Evolutionary conservation across 352 stramenopile genomes (phyloP), one percentile per base, ranked within the genome.

Genomic region (Globisporangium orthogonon): DNA sequence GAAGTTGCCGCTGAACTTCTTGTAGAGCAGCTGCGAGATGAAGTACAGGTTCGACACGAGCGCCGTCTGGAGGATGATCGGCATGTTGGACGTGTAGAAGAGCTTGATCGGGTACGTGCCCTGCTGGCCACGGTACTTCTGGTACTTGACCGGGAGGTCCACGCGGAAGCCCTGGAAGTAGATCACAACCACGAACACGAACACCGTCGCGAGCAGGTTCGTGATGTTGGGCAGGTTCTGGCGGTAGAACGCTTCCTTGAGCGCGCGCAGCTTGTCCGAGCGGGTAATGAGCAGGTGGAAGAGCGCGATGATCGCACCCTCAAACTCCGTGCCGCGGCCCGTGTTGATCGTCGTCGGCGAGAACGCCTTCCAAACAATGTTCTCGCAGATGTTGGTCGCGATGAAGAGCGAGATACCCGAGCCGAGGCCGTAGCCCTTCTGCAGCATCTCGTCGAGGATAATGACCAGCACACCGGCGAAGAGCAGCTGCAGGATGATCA

Each of bases 81-180:
- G 97, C 96, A 99, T 99, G 92, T 99, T 99, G 62, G 94, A 99
- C 51, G 97, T 99, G 92, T 99, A 99, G 74, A 99, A 99, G 4
- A 99, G 85, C 87, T 99, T 99, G 91, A 99, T 99, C 61, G 97
- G 97, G 88, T 99, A 99, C 62, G 94, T 98, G 69, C 96, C 96
- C 81, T 98, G 92, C 76, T 99, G 96, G 65, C 97, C 97, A 62
- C 97, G 94, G 74, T 98, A 98, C 76, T 98, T 98, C 72, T 98
- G 94, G 86, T 98, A 98, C 91, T 99, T 99, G 74, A 99, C 81
- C 11, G 83, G 83, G 52, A 92, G 74, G 62, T 94, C 83, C 31
- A 93, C 78, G 37, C 82, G 81, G 91, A 98, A 99, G 73, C 97
- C 97, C 83, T 99, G 97, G 86, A 99, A 99, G 89, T 99, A 99